These are phyloP conservation scores for Colletotrichum sp. DNA, from an alignment of 2,329 filamentous ascomycete genomes.

Conservation along the genomic window DNA sequence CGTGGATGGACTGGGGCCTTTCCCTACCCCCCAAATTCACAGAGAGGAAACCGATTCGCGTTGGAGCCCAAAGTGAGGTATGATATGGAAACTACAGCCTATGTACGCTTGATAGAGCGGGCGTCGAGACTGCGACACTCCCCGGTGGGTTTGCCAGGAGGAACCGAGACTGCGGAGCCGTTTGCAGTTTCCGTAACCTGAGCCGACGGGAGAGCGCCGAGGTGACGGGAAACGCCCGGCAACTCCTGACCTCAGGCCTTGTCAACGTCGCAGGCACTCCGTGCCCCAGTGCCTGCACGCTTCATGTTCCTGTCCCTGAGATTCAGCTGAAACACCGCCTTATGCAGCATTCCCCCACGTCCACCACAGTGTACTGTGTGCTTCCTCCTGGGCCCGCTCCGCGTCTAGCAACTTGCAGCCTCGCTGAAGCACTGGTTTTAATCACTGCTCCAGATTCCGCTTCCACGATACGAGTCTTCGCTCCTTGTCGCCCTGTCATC, in stretches of 20 bases:
- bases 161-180: background rate
- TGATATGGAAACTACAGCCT: background rate
- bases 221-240: background rate
- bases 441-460: background rate
- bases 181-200: slow-evolving; percentile 5
- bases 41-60: background rate
- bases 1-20: background rate
- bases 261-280: background rate
- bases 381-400: background rate
- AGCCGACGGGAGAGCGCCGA: background rate
- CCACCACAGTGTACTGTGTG: too few relatives aligned
- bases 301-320: background rate
- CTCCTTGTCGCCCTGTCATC: background rate
- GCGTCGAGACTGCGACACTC: background rate
- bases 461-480: background rate
- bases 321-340: background rate
- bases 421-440: background rate
- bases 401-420: background rate
- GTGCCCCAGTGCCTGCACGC: background rate
- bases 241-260: background rate
- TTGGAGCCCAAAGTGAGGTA: background rate
- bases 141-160: background rate
- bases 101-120: background rate
- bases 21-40: background rate
- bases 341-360: background rate